Evolutionary conservation across 2,329 filamentous ascomycete genomes (phyloP), one percentile per base, ranked within the genome.

Genomic region (Cladosporium sp.): DNA sequence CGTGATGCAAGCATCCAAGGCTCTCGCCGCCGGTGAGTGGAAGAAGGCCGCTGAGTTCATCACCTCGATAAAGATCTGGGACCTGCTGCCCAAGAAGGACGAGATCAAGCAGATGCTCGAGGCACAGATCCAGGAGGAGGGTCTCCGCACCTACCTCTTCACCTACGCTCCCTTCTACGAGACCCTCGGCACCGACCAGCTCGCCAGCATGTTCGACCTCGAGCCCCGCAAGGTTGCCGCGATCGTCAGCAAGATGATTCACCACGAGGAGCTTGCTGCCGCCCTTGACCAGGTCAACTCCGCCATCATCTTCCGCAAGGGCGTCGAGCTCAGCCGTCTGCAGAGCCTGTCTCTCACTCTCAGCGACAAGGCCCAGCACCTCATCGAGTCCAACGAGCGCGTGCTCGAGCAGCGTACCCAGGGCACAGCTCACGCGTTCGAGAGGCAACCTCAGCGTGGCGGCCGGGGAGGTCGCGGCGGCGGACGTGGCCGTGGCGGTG

Each of bases 91-190:
- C 54, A 86, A 93, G 72, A 82, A 87, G 19, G 89, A 92, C 53
- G 87, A 90, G 71, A 95, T 97, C 79, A 97, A 97, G 84, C 74
- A 81, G 50, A 96, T 98, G 93, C 87, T 98, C 57, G 89, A 91
- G 52, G 90, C 89, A 70, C 93, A 98, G 78, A 95, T 97, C 68
- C 95, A 98, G 72, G 93, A 98, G 72, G 93, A 98, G 77, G 93
- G 95, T 63, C 84, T 98, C 50, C 85, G 93, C 64, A 98, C 93
- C 51, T 98, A 97, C 72, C 89, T 98, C 63, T 98, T 98, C 81
- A 98, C 93, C 52, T 98, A 98, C 73, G 93, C 95, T 35, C 93
- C 93, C 50, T 98, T 95, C 81, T 98, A 98, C 78, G 93, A 98
- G 75, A 97, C 93, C 18, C 83, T 98, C 55, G 86, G 90, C 56